Base-by-base conservation (phyloP, 2,329 filamentous ascomycete species). In the Phoma herbarum region DNA sequence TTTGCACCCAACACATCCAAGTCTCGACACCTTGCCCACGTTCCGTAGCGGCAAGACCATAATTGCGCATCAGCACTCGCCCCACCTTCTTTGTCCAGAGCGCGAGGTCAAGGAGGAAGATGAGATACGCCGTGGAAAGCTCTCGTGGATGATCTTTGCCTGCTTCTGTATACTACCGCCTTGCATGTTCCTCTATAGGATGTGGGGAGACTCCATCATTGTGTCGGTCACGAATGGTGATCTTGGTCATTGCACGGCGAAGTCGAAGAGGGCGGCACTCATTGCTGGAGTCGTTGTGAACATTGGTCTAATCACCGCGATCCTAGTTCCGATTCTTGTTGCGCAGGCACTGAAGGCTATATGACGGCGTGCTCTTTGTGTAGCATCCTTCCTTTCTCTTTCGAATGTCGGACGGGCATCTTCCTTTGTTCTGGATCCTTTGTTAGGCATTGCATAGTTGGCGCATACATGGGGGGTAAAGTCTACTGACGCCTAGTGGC, bases 101-200 rank as follows among this genome's bases (percentile, higher is more conserved):
- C 70, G 70, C 11, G 62, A 60, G 18, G 26, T 58, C 0, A 63
- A 64, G 3, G 57, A 64, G 2, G 65, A 70, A 23, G 68, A 71
- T n/a, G 72, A 75, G 44, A 66, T 50, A 37, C 64, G 67, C 35
- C 66, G 70, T 11, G 63, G 66, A 16, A 66, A 67, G 49, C 57
- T 71, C n/a, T 78, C 74, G 3, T 75, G 74, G 70, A 46, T 67
- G 25, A 70, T 78, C 42, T 70, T 78, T 31, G 67, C 62, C 1
- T 52, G 65, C 1, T 78, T 75, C 55, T 73, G 70, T 46, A 22
- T 78, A 1, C 61, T 78, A 14, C 77, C 77, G 4, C 73, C 76
- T 7, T 63, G 72, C 12, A 71, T 78, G 26, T 64, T 78, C 26
- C 66, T 79, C 23, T 77, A 71, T 55, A 74, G 76, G n/a, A 68